Evolutionary conservation across 1,284 basidiomycete species (phyloP), one percentile per base, ranked within the genome.

Genomic region (Coniferiporia sulphurascens): DNA sequence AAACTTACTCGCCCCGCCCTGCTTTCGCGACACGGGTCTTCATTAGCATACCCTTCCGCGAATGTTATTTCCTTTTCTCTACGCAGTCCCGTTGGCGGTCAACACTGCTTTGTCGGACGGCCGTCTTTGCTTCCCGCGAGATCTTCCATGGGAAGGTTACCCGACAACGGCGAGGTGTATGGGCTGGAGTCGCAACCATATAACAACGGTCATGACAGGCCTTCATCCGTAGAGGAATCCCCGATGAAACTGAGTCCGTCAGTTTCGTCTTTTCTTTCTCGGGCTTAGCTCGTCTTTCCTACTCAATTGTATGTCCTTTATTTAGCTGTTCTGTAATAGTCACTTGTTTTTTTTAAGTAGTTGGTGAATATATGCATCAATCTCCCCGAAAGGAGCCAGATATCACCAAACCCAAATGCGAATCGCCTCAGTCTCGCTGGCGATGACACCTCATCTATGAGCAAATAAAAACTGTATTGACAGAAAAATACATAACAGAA

Each of bases 1-100:
- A 66, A 71, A 15, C 53, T 74, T 32, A 82, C 80, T 3, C 73
- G 81, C 1, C 79, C 75, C 4, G 52, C 61, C 15, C 58, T 62
- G 41, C 38, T 62, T 15, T 58, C 61, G 19, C 61, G 61, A 13
- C 61, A 53, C 35, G 57, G 56, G n/a, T 56, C 58, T 22, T 41
- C 54, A 48, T 56, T 53, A 27, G 50, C 54, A 36, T 52, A 44
- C 19, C 38, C 54, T 27, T 27, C 49, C 3, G 48, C 35, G 7
- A 53, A 52, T 36, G 27, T 13, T 12, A 21, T 58, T 15, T 45
- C 60, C 4, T 59, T 60, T 32, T 59, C 61, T 5, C 41, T 59
- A 21, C 57, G 58, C 19, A 52, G 53, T 38, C 60, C 52, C 1
- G 48, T 36, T 17, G 46, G 17, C 10, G 60, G 55, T 22, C 58